Percentiles rank a stretch among this genome's conserved stretches.
Conservation (phyloP, 345 rosid genomes). For the Eucalyptus cloeziana region DNA sequence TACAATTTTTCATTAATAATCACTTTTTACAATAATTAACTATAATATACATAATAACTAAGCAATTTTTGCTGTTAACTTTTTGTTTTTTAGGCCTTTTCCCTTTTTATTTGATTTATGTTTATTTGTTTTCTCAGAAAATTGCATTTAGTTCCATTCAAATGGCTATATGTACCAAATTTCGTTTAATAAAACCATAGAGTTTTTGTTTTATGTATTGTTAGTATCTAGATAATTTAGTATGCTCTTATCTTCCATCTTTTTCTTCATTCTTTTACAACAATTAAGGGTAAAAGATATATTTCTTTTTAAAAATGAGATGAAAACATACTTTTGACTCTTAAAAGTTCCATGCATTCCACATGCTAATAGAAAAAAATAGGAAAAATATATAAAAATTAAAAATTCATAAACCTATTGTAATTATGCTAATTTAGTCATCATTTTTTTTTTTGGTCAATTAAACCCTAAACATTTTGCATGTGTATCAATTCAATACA, state of each 20-base stretch:
- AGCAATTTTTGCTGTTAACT: not conserved
- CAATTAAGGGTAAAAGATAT: not conserved
- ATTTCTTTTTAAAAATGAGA: not conserved
- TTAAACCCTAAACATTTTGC: too few relatives aligned
- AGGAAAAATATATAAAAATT: too few relatives aligned
- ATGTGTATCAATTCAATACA: too few relatives aligned
- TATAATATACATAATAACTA: not conserved
- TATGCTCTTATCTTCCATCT: not conserved
- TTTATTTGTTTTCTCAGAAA: too few relatives aligned
- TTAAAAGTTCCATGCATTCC: not conserved
- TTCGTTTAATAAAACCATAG: too few relatives aligned
- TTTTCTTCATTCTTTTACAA: not conserved
- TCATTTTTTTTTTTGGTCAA: too few relatives aligned
- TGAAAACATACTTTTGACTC: not conserved
- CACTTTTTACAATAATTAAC: not conserved
- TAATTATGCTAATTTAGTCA: too few relatives aligned
- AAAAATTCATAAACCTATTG: rapidly evolving
- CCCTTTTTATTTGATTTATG: not conserved
- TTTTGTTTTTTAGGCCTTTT: not conserved
- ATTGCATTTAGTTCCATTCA: not conserved
- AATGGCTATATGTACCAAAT: not conserved
- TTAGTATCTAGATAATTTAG: not conserved
- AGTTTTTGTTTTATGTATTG: not conserved
- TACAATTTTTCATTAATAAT: too few relatives aligned
- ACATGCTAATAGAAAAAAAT: not conserved